These are phyloP conservation scores for Debaryomyces castellii DNA, from an alignment of 805 yeast species.

Conservation along the genomic window DNA sequence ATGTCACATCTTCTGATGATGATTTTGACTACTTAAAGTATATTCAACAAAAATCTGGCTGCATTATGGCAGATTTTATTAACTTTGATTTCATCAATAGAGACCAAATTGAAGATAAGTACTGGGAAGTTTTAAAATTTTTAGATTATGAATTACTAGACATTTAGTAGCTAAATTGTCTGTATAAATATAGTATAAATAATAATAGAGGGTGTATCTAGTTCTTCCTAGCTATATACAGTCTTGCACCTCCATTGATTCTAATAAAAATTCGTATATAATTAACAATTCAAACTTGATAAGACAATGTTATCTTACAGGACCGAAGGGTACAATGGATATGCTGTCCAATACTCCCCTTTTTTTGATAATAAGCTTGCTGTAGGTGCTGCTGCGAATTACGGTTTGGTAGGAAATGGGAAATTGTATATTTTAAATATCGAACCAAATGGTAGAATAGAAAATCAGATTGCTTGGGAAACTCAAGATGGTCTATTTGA, in stretches of 20 bases:
- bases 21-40: conserved; percentile 78
- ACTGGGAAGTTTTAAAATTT: conserved; percentile 32
- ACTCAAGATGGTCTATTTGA: conserved; percentile 94
- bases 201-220: neutral
- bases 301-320: conserved; percentile 63
- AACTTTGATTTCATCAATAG: conserved; percentile 50
- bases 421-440: conserved; percentile 70
- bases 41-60: conserved; percentile 68
- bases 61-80: conserved; percentile 74
- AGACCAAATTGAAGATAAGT: conserved; percentile 24
- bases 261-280: no score
- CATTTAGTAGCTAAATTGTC: conserved; percentile 8
- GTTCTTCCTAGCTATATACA: neutral
- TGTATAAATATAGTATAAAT: no score
- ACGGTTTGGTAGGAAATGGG: conserved; percentile 94
- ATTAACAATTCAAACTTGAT: no score
- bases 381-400: conserved; percentile 88
- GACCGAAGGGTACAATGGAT: conserved; percentile 83
- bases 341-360: conserved; percentile 86
- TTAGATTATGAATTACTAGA: conserved; percentile 35
- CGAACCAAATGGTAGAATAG: conserved; percentile 60
- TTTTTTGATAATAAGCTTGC: conserved; percentile 87
- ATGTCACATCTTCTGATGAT: conserved; percentile 48
- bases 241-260: no score
- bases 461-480: conserved; percentile 60